Evolutionary conservation across 768 basidiomycete species (phyloP).

Genomic region (Neoboletus brunneissimus): DNA sequence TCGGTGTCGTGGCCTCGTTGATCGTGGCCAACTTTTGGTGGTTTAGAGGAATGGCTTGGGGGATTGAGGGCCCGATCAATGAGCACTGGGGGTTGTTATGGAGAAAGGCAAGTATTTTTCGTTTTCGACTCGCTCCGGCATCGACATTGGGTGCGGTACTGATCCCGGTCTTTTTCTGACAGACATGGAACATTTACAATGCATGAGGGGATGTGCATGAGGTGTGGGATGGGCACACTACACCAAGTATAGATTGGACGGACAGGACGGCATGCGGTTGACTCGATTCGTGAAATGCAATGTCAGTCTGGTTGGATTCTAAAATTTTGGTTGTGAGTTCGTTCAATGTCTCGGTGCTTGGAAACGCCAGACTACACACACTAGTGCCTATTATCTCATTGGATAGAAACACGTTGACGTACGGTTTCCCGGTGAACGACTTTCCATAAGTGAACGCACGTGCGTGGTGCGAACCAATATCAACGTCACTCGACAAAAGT

Average conservation of each 20-base stretch:
- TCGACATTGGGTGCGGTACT: not conserved
- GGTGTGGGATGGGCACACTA: not conserved
- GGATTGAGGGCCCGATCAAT: constrained; percentile 83
- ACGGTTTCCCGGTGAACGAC: too few species aligned
- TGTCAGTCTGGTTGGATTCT: too few species aligned
- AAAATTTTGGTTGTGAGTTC: too few species aligned
- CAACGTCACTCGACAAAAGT: too few species aligned
- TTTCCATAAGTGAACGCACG: too few species aligned
- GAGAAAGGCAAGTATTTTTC: constrained; percentile 51
- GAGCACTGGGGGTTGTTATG: constrained; percentile 78
- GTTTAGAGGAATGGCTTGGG: constrained; percentile 89
- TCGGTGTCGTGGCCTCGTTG: constrained; percentile 54
- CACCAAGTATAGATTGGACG: not conserved
- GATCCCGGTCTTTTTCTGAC: not conserved
- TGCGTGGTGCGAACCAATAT: too few species aligned
- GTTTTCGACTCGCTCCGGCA: too few species aligned
- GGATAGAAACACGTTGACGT: too few species aligned
- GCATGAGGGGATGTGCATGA: not conserved
- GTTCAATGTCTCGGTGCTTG: not conserved
- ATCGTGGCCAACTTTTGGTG: constrained; percentile 90
- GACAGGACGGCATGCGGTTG: too few species aligned
- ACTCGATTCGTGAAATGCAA: not conserved
- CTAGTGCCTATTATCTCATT: too few species aligned
- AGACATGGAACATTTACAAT: constrained; percentile 30
- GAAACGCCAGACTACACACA: too few species aligned